A percentile compares a stretch with the other conserved stretches of the same genome.
phyloP scores from a whole-genome alignment of 352 stramenopile genomes.

The Thraustochytrium striatum region DNA sequence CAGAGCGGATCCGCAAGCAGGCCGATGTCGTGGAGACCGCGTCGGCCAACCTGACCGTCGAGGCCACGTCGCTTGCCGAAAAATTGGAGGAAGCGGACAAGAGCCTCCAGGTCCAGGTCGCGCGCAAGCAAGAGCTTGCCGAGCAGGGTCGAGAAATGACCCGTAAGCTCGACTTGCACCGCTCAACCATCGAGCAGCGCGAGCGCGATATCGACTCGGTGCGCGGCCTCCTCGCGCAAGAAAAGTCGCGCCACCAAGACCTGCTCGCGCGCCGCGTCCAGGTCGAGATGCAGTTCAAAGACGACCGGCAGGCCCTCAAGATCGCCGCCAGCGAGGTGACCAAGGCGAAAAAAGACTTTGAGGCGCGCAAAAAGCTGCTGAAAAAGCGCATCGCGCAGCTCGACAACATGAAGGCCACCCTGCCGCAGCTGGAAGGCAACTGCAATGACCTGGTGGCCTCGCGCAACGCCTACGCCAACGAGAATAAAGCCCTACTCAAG shows the following conservation, averaged over 20 bases:
- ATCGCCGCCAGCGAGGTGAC: conserved; percentile 16
- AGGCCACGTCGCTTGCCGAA: conserved; percentile 62
- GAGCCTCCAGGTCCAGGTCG: conserved; percentile 57
- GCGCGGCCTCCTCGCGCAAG: conserved; percentile 72
- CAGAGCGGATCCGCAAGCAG: conserved; percentile 74
- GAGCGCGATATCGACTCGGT: conserved; percentile 83
- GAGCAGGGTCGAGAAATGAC: conserved; percentile 69
- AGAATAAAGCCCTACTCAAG: conserved; percentile 69
- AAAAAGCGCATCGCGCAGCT: conserved; percentile 65
- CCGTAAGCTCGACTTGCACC: conserved; percentile 76
- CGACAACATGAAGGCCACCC: conserved; percentile 66
- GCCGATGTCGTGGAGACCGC: conserved; percentile 75
- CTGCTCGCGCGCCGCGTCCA: conserved; percentile 55
- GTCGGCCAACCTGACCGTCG: conserved; percentile 64
- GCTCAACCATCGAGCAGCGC: conserved; percentile 79
- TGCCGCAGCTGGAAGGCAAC: conserved; percentile 69
- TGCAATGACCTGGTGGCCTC: conserved; percentile 73
- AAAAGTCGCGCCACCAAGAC: conserved; percentile 67
- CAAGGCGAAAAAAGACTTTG: conserved; percentile 46
- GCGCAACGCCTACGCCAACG: conserved; percentile 58
- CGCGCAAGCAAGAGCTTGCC: conserved; percentile 68
- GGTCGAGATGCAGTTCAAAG: conserved; percentile 50
- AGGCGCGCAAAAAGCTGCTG: conserved; percentile 63
- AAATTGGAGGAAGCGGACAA: conserved; percentile 57
- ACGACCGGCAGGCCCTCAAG: conserved; percentile 11